A percentile compares a stretch with the other conserved stretches of the same genome.
These are phyloP conservation scores for Annulohypoxylon bovei DNA, from an alignment of 495 filamentous ascomycete genomes.

Conservation along the genomic window DNA sequence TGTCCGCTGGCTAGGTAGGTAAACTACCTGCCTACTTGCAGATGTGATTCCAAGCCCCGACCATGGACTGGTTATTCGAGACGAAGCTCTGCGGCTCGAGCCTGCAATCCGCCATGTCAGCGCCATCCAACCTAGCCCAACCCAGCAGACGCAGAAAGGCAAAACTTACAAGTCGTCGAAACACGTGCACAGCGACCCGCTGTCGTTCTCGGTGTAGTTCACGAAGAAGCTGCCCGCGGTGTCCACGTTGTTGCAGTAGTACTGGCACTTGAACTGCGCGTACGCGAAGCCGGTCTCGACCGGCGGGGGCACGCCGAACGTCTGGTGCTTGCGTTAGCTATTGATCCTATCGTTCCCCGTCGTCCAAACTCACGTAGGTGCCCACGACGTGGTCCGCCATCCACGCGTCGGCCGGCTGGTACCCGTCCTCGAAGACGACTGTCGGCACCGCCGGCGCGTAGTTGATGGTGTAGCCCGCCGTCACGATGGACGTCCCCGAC, in stretches of 20 bases:
- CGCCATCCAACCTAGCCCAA: background rate
- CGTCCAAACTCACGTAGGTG: conserved; percentile 42
- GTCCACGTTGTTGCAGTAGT: conserved; percentile 46
- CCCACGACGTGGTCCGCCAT: conserved; percentile 33
- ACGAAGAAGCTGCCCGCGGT: conserved; percentile 43
- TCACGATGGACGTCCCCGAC: conserved; percentile 33
- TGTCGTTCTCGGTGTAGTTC: conserved; percentile 10
- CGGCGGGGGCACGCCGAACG: conserved; percentile 41
- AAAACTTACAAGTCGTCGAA: conserved; percentile 44
- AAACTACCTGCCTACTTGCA: conserved; percentile 8
- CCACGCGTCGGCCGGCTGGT: conserved; percentile 40
- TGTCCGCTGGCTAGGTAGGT: background rate
- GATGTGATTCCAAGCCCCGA: conserved; percentile 45
- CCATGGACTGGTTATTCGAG: conserved; percentile 29
- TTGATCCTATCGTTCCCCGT: no score
- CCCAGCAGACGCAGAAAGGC: background rate
- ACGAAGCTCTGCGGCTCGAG: conserved; percentile 39
- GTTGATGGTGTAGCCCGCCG: conserved; percentile 43
- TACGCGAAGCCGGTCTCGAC: conserved; percentile 68
- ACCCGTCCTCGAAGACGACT: conserved; percentile 27
- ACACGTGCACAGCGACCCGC: conserved; percentile 39
- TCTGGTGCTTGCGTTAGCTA: conserved; percentile 19
- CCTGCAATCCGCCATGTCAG: conserved; percentile 23
- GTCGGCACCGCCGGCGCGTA: conserved; percentile 38
- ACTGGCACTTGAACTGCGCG: conserved; percentile 82